Evolutionary conservation across 2,329 filamentous ascomycete species (phyloP), one percentile per base, ranked within the genome.

Genomic region (Colletotrichum melonis): DNA sequence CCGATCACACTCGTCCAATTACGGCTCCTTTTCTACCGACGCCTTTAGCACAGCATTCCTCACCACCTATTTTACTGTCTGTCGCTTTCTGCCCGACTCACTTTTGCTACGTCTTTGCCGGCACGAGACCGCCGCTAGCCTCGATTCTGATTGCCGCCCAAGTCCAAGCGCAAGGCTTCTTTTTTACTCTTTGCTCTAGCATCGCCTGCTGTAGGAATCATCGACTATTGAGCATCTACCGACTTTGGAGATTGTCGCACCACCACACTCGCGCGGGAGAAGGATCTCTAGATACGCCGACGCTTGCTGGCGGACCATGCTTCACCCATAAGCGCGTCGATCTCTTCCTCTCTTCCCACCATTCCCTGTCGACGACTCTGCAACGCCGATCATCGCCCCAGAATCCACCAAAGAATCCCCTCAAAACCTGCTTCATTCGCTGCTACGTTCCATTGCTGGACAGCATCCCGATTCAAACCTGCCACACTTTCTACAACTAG

Each of bases 281-380:
- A 6, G 19, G 19, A n/a, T 7, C 42, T n/a, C 16, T 49, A 49
- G 42, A 69, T 22, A 70, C 60, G 52, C 35, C 55, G 49, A 70
- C 60, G 52, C 70, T 70, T 60, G 55, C 55, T 65, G 46, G 70
- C 69, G 69, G 57, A 73, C 58, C 65, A 75, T 75, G 73, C 65
- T 73, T 67, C 66, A 42, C n/a, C 63, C 62, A 55, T 74, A 73
- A 67, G 22, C 66, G 24, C 35, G 70, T 49, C 62, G 66, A 75
- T 71, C 73, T 63, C 65, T 60, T 66, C 62, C 60, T 49, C 14
- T 60, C 63, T 62, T 26, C 28, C 38, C 76, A 76, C 74, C 67
- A 64, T 78, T 77, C 79, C 77, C 80, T 78, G 79, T 81, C 78
- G 75, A 81, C 57, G 54, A 59, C 7, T 66, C 57, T 64, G 63